phyloP scores from a whole-genome alignment of 768 basidiomycete species.

The Boletus reticulatus region DNA sequence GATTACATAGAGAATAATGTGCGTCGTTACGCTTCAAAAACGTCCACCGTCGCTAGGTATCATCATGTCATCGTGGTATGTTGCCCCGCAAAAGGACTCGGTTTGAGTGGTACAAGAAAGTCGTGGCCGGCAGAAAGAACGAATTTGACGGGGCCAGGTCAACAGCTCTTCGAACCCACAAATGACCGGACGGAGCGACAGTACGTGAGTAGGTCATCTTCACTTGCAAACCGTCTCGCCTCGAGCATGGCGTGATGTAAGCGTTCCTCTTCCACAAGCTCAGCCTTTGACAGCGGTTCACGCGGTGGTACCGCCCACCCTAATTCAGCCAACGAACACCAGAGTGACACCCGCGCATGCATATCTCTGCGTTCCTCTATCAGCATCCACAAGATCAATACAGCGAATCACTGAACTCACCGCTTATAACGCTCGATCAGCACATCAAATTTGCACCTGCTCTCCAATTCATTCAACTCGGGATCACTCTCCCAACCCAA shows the following conservation, averaged over 20 bases:
- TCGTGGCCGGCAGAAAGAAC: background rate
- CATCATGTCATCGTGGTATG: constrained; percentile 27
- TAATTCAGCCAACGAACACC: constrained; percentile 58
- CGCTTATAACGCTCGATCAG: constrained; percentile 55
- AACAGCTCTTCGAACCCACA: constrained; percentile 51
- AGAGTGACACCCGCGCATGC: constrained; percentile 59
- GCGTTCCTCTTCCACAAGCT: constrained; percentile 65
- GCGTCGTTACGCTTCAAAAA: constrained; percentile 19
- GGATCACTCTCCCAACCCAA: constrained; percentile 74
- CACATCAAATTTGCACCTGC: constrained; percentile 56
- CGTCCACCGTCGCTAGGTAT: constrained; percentile 15
- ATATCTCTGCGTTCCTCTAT: constrained; percentile 48
- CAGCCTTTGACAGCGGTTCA: constrained; percentile 66
- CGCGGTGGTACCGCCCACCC: constrained; percentile 60
- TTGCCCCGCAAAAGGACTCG: constrained; percentile 14
- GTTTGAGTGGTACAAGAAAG: background rate
- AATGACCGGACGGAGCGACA: constrained; percentile 61
- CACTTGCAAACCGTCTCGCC: constrained; percentile 49
- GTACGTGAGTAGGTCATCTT: constrained; percentile 50
- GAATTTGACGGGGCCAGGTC: background rate
- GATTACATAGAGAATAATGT: constrained; percentile 26
- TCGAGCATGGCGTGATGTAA: constrained; percentile 59
- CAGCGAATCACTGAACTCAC: constrained; percentile 34
- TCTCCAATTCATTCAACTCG: constrained; percentile 55
- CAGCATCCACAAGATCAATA: background rate